phyloP scores from a whole-genome alignment of 2,329 filamentous ascomycete species.

The Alternaria ethzedia region DNA sequence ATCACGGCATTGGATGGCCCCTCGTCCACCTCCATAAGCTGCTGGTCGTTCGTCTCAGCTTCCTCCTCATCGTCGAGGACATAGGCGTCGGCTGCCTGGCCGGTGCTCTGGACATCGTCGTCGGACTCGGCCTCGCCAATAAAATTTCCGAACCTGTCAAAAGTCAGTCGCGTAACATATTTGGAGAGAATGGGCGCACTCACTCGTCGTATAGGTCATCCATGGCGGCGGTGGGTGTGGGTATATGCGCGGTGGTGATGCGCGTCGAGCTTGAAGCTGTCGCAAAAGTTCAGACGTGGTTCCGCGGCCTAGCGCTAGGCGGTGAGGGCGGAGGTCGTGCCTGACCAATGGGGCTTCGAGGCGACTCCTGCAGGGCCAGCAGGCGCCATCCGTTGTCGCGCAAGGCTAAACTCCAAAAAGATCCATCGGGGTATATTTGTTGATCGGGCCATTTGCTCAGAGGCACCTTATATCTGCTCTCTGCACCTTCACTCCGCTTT shows the following conservation, averaged over 20 bases:
- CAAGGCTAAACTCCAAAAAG: conserved; percentile 28
- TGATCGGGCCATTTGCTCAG: not conserved
- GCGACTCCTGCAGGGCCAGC: not conserved
- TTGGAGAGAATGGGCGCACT: conserved; percentile 3
- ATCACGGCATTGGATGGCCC: conserved; percentile 96
- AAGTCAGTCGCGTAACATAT: conserved; percentile 21
- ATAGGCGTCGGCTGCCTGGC: conserved; percentile 80
- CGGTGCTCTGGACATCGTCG: conserved; percentile 79
- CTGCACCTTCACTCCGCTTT: conserved; percentile 6
- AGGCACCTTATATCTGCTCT: conserved; percentile 3
- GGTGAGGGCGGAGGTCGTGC: conserved; percentile 26
- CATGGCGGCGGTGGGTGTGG: conserved; percentile 61
- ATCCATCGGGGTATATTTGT: not conserved
- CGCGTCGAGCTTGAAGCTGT: conserved; percentile 34
- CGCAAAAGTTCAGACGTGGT: conserved; percentile 33
- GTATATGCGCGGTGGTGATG: conserved; percentile 19
- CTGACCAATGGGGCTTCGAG: conserved; percentile 21
- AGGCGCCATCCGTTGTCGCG: conserved; percentile 5
- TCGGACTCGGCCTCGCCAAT: conserved; percentile 94
- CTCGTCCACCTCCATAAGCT: conserved; percentile 93
- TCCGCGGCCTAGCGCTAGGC: conserved; percentile 24
- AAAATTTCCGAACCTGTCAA: conserved; percentile 88
- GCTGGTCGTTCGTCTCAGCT: conserved; percentile 67
- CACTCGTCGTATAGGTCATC: conserved; percentile 98
- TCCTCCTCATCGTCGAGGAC: conserved; percentile 66